Evolutionary conservation across 345 rosid species (phyloP), one percentile per base, ranked within the genome.

Genomic region (Syzygium aqueum): DNA sequence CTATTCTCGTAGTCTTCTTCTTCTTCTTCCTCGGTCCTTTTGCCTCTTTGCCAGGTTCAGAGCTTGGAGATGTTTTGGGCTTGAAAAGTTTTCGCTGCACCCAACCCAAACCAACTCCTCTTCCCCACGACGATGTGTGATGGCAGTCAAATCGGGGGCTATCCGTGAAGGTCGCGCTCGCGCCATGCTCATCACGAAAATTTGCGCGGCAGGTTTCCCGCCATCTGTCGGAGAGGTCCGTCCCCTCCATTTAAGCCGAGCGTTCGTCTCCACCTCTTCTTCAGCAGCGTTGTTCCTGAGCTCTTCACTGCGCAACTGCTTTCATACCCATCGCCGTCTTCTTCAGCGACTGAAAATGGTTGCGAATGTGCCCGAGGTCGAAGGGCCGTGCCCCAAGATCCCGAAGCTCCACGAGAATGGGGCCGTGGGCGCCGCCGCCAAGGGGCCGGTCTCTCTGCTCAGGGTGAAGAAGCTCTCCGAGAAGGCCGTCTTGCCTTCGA

Each of bases 401-500:
- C 94, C 91, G 25, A 93, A 92, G 86, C 94, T 92, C 84, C 61
- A 91, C 27, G 86, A 88, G 28, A 93, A 92, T 78, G 92, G 93
- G 78, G 63, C n/a, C 30, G 89, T 85, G 53, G 85, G 78, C 21
- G 27, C 92, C 0, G 27, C 92, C 0, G 46, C 92, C 0, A 63
- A 46, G 49, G 53, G 52, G 4, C 5, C 85, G 7, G 33, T 53
- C 50, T 37, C 90, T 19, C 85, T 89, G 30, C 87, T 97, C 77
- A 93, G 86, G 89, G 98, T 96, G 87, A 93, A 95, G 84, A 96
- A 90, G 87, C 98, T 96, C 84, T 96, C 98, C 2, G 93, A 93
- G 51, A 95, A 94, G 50, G 99, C 97, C 25, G 92, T 95, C 15
- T 87, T 96, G 89, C 98, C 98, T 1, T 87, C 95, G 8, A 90